phyloP scores from a whole-genome alignment of 1,284 basidiomycete species.

The Papiliotrema laurentii region DNA sequence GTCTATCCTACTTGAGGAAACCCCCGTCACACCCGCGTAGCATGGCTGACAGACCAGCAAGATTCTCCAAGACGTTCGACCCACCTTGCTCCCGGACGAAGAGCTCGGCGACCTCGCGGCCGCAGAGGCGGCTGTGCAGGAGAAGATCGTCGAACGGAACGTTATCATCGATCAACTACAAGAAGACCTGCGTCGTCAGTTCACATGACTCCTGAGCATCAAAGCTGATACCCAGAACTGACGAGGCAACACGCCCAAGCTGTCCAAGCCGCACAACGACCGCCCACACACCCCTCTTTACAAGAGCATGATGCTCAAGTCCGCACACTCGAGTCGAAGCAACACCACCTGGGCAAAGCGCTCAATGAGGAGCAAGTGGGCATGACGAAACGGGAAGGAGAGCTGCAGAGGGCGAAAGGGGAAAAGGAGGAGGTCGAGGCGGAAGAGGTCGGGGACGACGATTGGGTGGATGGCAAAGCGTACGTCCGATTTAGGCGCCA shows the following conservation, averaged over 20 bases:
- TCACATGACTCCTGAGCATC: background rate
- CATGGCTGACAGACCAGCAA: background rate
- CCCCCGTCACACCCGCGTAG: no score
- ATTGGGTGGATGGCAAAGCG: constrained; percentile 28
- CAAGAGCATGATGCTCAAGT: constrained; percentile 35
- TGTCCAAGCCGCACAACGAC: constrained; percentile 32
- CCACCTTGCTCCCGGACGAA: constrained; percentile 25
- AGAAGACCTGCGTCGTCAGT: constrained; percentile 32
- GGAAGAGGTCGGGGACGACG: constrained; percentile 28
- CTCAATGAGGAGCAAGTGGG: constrained; percentile 37
- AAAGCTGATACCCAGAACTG: constrained; percentile 12
- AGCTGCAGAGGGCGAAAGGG: constrained; percentile 26
- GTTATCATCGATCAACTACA: constrained; percentile 19
- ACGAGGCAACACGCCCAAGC: constrained; percentile 25
- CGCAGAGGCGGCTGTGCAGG: constrained; percentile 32
- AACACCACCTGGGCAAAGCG: constrained; percentile 31
- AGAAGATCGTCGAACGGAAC: constrained; percentile 25
- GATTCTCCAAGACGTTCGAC: constrained; percentile 25
- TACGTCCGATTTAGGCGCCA: constrained; percentile 12
- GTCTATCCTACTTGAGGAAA: no score
- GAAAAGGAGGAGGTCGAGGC: constrained; percentile 33
- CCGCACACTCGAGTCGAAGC: constrained; percentile 31
- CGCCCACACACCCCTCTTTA: constrained; percentile 27
- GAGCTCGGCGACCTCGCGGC: constrained; percentile 31
- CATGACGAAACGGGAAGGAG: constrained; percentile 34